Conservation (phyloP, 2,329 filamentous ascomycete species). For the Trichoderma harzianum region DNA sequence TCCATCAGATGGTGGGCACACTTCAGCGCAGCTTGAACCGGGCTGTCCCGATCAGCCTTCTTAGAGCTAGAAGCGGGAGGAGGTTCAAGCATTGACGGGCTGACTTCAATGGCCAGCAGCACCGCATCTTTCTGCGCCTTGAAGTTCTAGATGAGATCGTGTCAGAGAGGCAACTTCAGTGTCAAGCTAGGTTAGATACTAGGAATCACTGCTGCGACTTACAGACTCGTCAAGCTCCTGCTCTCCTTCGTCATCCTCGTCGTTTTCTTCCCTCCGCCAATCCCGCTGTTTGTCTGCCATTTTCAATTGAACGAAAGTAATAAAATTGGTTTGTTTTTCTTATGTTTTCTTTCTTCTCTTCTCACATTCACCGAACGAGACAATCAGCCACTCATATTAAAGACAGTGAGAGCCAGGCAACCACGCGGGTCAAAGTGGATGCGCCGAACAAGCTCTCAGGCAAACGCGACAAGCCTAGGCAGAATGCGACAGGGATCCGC, state of each 20-base stretch:
- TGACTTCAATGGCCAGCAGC: conserved; percentile 93
- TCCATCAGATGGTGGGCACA: conserved; percentile 96
- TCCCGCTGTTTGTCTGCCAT: conserved; percentile 40
- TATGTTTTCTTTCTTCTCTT: background rate
- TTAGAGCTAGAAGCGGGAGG: conserved; percentile 65
- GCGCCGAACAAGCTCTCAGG: conserved; percentile 25
- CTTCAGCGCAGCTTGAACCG: conserved; percentile 80
- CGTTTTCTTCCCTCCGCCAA: conserved; percentile 48
- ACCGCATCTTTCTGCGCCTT: conserved; percentile 95
- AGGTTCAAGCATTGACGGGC: conserved; percentile 74
- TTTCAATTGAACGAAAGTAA: background rate
- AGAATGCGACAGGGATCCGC: conserved; percentile 26
- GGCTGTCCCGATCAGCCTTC: conserved; percentile 74
- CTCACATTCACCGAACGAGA: background rate
- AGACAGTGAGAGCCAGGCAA: background rate
- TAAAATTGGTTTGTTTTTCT: background rate
- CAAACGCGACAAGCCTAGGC: conserved; percentile 30
- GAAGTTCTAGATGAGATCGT: conserved; percentile 61
- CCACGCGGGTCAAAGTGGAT: conserved; percentile 17
- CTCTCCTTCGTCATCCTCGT: conserved; percentile 66
- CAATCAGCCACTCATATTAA: background rate
- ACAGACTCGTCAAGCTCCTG: conserved; percentile 61
- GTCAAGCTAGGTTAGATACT: no score
- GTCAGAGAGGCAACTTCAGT: background rate
- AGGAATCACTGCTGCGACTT: no score